Percentiles rank a stretch among this genome's conserved stretches.
phyloP scores from a whole-genome alignment of 2,329 filamentous ascomycete genomes.

The Colletotrichum coccodes region DNA sequence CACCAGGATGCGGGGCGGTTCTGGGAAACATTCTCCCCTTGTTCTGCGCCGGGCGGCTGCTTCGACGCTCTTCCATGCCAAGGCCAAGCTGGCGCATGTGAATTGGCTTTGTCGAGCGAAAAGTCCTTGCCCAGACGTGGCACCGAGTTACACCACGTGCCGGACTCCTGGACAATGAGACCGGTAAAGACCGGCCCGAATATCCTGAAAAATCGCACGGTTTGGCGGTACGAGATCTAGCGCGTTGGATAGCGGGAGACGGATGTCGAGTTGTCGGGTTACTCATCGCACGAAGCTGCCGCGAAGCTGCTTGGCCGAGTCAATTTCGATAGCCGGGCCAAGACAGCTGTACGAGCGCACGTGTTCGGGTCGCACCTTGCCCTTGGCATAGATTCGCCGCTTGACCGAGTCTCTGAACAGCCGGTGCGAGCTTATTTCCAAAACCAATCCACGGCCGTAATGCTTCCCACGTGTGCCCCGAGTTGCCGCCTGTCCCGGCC shows the following conservation, averaged over 20 bases:
- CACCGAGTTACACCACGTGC: neutral
- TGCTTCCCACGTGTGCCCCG: neutral
- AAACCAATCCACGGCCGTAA: neutral
- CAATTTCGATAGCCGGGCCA: neutral
- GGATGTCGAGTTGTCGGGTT: too few species aligned
- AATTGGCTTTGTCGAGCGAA: neutral
- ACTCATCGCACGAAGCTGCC: neutral
- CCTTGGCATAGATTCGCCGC: neutral
- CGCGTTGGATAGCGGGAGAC: too few species aligned
- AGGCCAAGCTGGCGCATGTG: neutral
- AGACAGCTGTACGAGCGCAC: neutral
- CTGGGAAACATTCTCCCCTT: too few species aligned
- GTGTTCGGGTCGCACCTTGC: neutral
- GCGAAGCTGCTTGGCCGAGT: neutral
- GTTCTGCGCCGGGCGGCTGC: neutral
- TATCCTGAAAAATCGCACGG: too few species aligned
- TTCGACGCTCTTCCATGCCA: neutral
- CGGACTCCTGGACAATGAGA: neutral
- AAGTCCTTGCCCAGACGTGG: neutral
- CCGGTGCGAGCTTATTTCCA: neutral
- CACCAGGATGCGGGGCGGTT: neutral
- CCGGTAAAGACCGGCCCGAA: too few species aligned
- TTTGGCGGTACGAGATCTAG: too few species aligned
- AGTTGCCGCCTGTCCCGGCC: neutral
- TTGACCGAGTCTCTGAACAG: neutral